These are phyloP conservation scores for Solanum pimpinellifolium DNA, from an alignment of 257 asterid genomes.

Conservation along the genomic window DNA sequence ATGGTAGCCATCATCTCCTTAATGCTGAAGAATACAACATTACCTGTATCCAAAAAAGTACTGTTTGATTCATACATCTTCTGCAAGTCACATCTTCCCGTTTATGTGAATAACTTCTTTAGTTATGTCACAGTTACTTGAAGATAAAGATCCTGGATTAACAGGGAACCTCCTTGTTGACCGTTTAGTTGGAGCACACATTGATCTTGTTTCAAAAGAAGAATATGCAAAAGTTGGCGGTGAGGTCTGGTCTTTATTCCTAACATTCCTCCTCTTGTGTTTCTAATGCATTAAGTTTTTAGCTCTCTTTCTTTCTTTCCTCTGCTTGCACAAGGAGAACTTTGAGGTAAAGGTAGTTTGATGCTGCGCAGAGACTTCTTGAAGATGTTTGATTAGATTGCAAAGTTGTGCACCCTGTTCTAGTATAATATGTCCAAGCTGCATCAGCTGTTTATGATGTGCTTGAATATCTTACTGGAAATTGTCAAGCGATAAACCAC, in stretches of 20 bases:
- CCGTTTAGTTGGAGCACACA: slow-evolving; percentile 94
- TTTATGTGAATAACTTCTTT: background rate
- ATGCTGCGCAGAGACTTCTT: background rate
- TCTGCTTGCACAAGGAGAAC: background rate
- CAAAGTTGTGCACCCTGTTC: background rate
- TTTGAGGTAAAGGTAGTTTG: background rate
- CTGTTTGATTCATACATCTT: background rate
- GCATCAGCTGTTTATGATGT: background rate
- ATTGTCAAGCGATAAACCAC: background rate
- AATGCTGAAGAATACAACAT: background rate
- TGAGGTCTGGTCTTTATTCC: slow-evolving; percentile 35
- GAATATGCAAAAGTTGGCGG: slow-evolving; percentile 79
- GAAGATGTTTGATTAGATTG: background rate
- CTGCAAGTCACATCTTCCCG: background rate
- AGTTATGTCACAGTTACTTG: slow-evolving; percentile 45
- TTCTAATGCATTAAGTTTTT: background rate
- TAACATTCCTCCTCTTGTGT: background rate
- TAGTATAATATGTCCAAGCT: background rate
- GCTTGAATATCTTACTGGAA: background rate
- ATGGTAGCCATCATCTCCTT: background rate
- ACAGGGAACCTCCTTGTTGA: slow-evolving; percentile 95
- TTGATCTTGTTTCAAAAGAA: slow-evolving; percentile 90
- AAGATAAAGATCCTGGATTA: slow-evolving; percentile 88
- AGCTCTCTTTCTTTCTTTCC: background rate
- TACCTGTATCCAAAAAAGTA: background rate